Conservation (phyloP, 1,284 basidiomycete genomes). For the Lignosus rhinocerotis region DNA sequence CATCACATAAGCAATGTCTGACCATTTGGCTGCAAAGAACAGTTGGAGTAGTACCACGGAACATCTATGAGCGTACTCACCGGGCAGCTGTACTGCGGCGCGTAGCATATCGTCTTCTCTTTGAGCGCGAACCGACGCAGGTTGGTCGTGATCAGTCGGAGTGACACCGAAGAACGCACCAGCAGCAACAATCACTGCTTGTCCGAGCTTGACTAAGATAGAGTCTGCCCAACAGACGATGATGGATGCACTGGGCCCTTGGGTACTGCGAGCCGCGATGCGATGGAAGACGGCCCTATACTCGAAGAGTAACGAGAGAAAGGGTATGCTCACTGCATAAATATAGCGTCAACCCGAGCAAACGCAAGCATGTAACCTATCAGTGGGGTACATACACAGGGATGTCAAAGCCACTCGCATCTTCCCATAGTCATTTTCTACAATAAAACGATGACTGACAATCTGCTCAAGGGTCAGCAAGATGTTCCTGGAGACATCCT, state of each 20-base stretch:
- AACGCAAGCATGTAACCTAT: not conserved
- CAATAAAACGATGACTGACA: not conserved
- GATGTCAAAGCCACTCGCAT: not conserved
- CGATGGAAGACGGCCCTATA: conserved; percentile 48
- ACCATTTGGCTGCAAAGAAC: conserved; percentile 49
- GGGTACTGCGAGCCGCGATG: conserved; percentile 39
- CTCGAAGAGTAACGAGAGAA: conserved; percentile 46
- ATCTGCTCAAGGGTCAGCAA: conserved; percentile 36
- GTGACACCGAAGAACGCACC: conserved; percentile 21
- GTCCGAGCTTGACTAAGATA: conserved; percentile 54
- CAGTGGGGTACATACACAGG: conserved; percentile 14
- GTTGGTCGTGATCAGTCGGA: not conserved
- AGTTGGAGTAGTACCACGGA: not conserved
- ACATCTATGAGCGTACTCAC: conserved; percentile 36
- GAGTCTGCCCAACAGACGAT: conserved; percentile 65
- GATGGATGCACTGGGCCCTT: conserved; percentile 28
- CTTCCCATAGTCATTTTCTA: not conserved
- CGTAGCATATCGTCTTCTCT: conserved; percentile 50
- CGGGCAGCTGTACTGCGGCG: conserved; percentile 65
- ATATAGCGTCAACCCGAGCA: not conserved
- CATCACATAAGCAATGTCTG: conserved; percentile 44
- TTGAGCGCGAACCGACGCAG: conserved; percentile 27
- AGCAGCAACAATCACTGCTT: conserved; percentile 38
- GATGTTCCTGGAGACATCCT: conserved; percentile 37
- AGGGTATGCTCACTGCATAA: conserved; percentile 25